Conservation (phyloP, 345 rosid species). For the Hibiscus syriacus region DNA sequence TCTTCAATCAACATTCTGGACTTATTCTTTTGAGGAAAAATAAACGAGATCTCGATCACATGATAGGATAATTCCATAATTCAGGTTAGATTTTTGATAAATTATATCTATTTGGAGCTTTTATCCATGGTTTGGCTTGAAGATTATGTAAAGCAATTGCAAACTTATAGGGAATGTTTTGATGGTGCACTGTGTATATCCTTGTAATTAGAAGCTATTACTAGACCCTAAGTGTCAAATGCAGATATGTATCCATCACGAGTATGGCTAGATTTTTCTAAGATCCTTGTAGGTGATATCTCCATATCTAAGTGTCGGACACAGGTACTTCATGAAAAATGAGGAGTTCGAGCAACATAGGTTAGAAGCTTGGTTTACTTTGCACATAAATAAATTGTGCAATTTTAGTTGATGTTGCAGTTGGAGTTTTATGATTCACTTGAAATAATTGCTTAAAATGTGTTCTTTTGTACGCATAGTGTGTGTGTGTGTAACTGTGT, state of each 20-base stretch:
- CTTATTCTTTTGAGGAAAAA: not conserved
- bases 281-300: not conserved
- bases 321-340: no score
- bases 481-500: not conserved
- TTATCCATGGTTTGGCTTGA: not conserved
- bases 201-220: no score
- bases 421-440: not conserved
- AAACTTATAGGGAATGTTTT: not conserved
- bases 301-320: no score
- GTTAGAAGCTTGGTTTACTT: not conserved
- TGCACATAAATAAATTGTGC: not conserved
- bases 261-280: no score
- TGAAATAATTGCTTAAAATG: not conserved
- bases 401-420: not conserved
- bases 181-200: not conserved
- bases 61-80: not conserved
- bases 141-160: not conserved
- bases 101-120: not conserved
- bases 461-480: not conserved
- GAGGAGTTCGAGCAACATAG: not conserved
- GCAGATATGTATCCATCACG: no score
- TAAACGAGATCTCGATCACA: not conserved
- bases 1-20: not conserved
- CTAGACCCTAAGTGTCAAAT: no score
- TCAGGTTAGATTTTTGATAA: not conserved